These are phyloP conservation scores for Geranium incanum DNA, from an alignment of 441 rosid species.

Conservation along the genomic window DNA sequence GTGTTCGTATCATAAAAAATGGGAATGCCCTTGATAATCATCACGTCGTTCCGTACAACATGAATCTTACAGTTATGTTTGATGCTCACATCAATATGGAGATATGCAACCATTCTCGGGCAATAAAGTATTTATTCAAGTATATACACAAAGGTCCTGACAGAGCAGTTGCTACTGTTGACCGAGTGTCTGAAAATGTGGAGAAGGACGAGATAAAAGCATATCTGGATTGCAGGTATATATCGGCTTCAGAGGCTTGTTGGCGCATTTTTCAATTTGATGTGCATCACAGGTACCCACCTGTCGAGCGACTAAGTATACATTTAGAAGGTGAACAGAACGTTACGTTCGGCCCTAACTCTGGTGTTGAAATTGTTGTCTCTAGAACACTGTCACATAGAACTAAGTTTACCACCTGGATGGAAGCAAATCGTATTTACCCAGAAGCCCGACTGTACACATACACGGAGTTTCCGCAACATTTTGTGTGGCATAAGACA, in stretches of 20 bases:
- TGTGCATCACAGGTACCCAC: neutral
- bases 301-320: slow-evolving; percentile 2
- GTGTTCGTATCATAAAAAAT: neutral
- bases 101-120: neutral
- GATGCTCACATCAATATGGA: slow-evolving; percentile 20
- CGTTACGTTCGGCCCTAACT: neutral
- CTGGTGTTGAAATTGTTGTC: too few relatives aligned
- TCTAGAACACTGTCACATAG: too few relatives aligned
- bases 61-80: neutral
- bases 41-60: slow-evolving; percentile 16
- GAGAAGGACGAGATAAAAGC: neutral
- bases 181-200: neutral
- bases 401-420: too few relatives aligned
- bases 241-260: slow-evolving; percentile 9
- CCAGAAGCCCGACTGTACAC: too few relatives aligned
- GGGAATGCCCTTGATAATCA: slow-evolving; percentile 1
- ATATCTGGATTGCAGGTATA: neutral
- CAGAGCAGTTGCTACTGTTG: neutral
- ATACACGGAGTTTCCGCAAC: too few relatives aligned
- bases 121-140: slow-evolving; percentile 21
- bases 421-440: too few relatives aligned
- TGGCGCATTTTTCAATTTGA: slow-evolving; percentile 19
- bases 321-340: neutral
- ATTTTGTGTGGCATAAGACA: too few relatives aligned
- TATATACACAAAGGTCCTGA: slow-evolving; percentile 17